Evolutionary conservation across 176 grass and related monocot species (phyloP).

Genomic region (Oryza rufipogon): DNA sequence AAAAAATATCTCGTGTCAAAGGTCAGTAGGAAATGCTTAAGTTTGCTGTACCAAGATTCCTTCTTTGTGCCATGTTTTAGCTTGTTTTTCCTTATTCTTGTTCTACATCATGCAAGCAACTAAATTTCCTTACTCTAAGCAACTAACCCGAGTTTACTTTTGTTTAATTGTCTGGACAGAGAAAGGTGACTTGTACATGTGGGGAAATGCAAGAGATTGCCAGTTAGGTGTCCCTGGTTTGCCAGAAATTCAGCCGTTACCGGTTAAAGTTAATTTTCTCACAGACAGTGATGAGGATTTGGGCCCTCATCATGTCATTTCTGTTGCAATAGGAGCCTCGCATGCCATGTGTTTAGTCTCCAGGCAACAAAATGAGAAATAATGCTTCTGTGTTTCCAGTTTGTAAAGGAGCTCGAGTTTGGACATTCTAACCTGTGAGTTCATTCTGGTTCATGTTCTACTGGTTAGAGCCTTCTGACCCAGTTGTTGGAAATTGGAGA

Average conservation of each 20-base stretch:
- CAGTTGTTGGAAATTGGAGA: not conserved
- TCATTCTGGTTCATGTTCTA: constrained; percentile 13
- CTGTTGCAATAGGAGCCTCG: constrained; percentile 76
- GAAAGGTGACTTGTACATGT: constrained; percentile 81
- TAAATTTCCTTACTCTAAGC: constrained; percentile 11
- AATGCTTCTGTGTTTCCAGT: not conserved
- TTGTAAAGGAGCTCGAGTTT: constrained; percentile 23
- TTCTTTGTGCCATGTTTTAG: not conserved
- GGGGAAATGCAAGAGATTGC: constrained; percentile 98
- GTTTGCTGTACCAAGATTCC: too few species aligned
- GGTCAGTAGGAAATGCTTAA: not conserved
- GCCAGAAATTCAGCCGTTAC: constrained; percentile 69
- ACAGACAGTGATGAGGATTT: constrained; percentile 54
- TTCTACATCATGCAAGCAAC: constrained; percentile 6
- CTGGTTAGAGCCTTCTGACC: not conserved
- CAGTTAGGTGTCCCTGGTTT: constrained; percentile 81
- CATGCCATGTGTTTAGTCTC: constrained; percentile 92
- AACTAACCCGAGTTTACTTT: constrained; percentile 22
- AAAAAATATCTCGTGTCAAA: constrained; percentile 12
- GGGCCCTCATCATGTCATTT: constrained; percentile 63
- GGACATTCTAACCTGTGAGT: not conserved
- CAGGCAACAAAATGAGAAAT: constrained; percentile 42
- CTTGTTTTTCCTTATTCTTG: constrained; percentile 1
- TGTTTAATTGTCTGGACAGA: constrained; percentile 53
- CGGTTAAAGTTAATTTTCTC: constrained; percentile 88